Evolutionary conservation across 768 basidiomycete genomes (phyloP), one percentile per base, ranked within the genome.

Genomic region (Suillus spraguei): DNA sequence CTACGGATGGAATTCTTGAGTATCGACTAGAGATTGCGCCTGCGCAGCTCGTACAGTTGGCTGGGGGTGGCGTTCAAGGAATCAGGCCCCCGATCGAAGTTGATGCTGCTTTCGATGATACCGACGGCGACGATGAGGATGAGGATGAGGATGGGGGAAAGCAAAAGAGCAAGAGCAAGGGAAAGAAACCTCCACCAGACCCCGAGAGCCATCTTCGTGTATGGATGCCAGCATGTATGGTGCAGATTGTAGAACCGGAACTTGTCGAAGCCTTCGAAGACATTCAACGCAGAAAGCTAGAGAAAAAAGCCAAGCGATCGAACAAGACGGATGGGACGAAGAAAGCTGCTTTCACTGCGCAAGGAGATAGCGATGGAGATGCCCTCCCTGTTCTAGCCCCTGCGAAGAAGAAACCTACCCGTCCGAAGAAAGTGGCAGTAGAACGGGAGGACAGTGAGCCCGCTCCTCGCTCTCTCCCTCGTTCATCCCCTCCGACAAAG

Each of bases 161-260:
- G n/a, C 65, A 67, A 6, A 70, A 65, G 63, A 33, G 47, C 35
- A 74, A 72, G 62, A 74, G 66, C 11, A 79, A 76, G 68, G 76
- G 75, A 54, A 79, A 78, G 47, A 77, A 74, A 59, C 74, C 78
- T 46, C 74, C 84, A 4, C 77, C 81, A 3, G 82, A 44, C 66
- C 5, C 88, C 88, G 0, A 75, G 79, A n/a, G 81, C 78, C 83
- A 84, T 61, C 72, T 88, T 56, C 82, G 89, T 16, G 72, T 94
- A 13, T 97, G 94, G 94, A 83, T 95, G 75, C 91, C 94, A 0
- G 92, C 90, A 28, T 87, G 83, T 60, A 89, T 97, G 81, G 83
- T 95, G 13, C 75, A 79, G 14, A 73, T 86, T 38, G 92, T 84
- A 2, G 89, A 87, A 64, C 90, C 92, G 10, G 75, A 76, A 4